Percentiles rank a stretch among this genome's conserved stretches.
Evolutionary conservation across 345 rosid species (phyloP).

Genomic region (Excoecaria agallocha): DNA sequence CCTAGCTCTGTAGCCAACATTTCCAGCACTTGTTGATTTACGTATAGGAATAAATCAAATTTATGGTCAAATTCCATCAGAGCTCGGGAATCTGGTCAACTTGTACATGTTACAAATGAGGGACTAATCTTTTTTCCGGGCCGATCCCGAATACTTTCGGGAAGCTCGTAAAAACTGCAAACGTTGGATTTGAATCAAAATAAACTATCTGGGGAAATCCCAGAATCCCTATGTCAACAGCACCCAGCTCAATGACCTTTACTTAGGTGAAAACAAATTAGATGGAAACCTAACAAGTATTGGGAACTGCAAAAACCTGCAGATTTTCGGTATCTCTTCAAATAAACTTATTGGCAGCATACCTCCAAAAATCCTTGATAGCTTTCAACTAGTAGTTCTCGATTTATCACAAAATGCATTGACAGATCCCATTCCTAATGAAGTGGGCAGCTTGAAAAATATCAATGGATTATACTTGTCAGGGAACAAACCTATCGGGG

Average conservation of each 20-base stretch:
- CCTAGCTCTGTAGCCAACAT: not conserved
- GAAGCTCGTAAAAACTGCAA: constrained; percentile 3
- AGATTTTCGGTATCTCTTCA: not conserved
- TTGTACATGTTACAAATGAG: not conserved
- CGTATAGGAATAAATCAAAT: not conserved
- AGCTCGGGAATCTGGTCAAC: not conserved
- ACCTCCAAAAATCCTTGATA: not conserved
- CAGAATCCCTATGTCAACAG: constrained; percentile 13
- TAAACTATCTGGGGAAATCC: constrained; percentile 1
- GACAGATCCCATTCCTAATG: not conserved
- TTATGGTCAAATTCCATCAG: not conserved
- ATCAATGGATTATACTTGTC: not conserved
- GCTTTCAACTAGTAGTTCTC: not conserved
- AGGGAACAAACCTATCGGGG: constrained; percentile 6
- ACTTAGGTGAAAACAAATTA: not conserved
- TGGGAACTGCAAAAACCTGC: not conserved
- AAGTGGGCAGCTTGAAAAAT: not conserved
- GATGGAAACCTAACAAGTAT: constrained; percentile 1
- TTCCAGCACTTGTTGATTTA: not conserved
- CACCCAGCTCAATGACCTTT: not conserved
- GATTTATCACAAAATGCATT: not conserved
- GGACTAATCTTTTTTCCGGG: not conserved
- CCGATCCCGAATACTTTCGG: not conserved
- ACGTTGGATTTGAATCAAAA: not conserved
- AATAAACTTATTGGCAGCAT: not conserved